These are phyloP conservation scores for Boletus huronensis DNA, from an alignment of 768 basidiomycete genomes.

Conservation along the genomic window DNA sequence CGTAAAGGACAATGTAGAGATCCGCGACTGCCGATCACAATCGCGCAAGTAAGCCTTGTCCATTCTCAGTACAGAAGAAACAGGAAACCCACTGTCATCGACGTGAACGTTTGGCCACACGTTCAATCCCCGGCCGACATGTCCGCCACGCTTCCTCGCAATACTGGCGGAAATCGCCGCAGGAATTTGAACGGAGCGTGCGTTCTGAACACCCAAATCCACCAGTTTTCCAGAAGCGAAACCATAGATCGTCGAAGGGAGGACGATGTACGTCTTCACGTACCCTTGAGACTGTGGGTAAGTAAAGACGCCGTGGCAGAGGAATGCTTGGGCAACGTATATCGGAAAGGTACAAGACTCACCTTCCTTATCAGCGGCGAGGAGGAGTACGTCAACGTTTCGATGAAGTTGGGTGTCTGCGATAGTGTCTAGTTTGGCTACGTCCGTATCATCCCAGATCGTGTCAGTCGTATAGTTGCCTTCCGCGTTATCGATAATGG, in stretches of 20 bases:
- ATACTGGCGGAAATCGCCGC: conserved; percentile 41
- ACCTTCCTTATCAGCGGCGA: conserved; percentile 50
- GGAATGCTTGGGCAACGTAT: too few relatives aligned
- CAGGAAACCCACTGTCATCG: conserved; percentile 35
- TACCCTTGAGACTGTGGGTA: conserved; percentile 13
- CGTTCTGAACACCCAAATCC: conserved; percentile 42
- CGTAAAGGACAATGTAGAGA: conserved; percentile 45
- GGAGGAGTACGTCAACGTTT: conserved; percentile 44
- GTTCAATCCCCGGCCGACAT: conserved; percentile 58
- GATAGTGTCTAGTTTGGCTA: conserved; percentile 45
- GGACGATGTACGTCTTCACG: conserved; percentile 39
- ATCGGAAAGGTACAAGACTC: neutral
- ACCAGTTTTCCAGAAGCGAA: conserved; percentile 47
- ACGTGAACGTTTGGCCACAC: conserved; percentile 60
- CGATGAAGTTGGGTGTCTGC: conserved; percentile 46
- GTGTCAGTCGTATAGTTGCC: conserved; percentile 37
- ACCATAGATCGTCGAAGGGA: conserved; percentile 61
- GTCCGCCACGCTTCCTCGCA: conserved; percentile 50
- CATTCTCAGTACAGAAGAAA: neutral
- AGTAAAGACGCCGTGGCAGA: neutral
- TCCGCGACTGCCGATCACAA: conserved; percentile 22
- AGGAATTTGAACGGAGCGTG: conserved; percentile 56
- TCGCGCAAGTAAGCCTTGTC: neutral
- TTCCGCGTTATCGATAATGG: conserved; percentile 43
- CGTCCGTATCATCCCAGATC: conserved; percentile 49